Conservation (phyloP, 257 asterid species). For the Rubia yunnanensis region DNA sequence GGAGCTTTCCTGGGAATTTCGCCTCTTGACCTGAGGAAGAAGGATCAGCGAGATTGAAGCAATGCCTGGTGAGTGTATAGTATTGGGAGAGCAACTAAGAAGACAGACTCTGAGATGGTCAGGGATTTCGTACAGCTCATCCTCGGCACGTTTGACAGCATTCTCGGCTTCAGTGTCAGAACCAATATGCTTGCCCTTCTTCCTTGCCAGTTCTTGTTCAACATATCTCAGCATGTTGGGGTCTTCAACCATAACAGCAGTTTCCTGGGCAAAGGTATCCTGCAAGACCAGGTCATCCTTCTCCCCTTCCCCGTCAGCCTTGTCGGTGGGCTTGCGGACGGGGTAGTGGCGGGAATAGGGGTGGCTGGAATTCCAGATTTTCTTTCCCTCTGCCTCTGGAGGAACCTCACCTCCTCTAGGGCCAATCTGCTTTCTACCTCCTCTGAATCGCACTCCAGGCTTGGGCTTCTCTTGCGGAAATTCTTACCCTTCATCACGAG, state of each 20-base stretch:
- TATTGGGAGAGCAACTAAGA: not conserved
- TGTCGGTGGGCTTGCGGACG: conserved; percentile 40
- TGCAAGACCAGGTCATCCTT: conserved; percentile 94
- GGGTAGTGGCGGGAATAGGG: conserved; percentile 27
- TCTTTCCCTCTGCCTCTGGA: conserved; percentile 88
- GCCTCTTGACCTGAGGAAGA: conserved; percentile 63
- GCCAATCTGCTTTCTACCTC: conserved; percentile 42
- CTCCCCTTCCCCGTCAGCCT: conserved; percentile 65
- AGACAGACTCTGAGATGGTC: conserved; percentile 81
- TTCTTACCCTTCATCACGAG: conserved; percentile 49
- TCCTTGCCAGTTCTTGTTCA: conserved; percentile 90
- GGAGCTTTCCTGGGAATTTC: conserved; percentile 86
- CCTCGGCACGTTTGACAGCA: conserved; percentile 76
- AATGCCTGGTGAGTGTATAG: too few relatives aligned
- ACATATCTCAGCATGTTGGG: conserved; percentile 90
- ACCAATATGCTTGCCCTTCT: conserved; percentile 64
- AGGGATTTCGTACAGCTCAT: conserved; percentile 78
- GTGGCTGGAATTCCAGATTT: conserved; percentile 77
- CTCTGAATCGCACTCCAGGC: conserved; percentile 20
- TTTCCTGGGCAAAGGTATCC: conserved; percentile 98
- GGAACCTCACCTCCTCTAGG: conserved; percentile 80
- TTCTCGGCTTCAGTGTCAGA: conserved; percentile 47
- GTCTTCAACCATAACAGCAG: conserved; percentile 96
- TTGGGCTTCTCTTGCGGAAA: conserved; percentile 64
- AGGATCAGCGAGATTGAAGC: not conserved